These are phyloP conservation scores for Trichocomaceae sp. DNA, from an alignment of 2,329 filamentous ascomycete species.

Conservation along the genomic window DNA sequence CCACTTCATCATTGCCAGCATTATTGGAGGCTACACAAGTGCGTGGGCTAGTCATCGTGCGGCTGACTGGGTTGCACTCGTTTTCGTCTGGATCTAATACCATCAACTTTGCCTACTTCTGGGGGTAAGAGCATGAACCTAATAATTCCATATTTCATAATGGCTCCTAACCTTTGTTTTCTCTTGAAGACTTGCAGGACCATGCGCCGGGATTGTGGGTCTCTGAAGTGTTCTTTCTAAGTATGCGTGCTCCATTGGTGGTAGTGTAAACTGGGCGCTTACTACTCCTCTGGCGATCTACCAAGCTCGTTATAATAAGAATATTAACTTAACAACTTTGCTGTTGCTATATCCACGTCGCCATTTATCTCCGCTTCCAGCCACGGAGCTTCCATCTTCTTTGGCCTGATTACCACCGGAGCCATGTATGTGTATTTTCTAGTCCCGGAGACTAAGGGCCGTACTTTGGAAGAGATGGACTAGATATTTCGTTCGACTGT, in stretches of 20 bases:
- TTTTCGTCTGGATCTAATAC: conserved; percentile 57
- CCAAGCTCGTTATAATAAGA: no score
- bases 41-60: conserved; percentile 46
- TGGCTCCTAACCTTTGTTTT: conserved; percentile 21
- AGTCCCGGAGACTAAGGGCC: conserved; percentile 50
- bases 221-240: conserved; percentile 56
- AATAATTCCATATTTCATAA: conserved; percentile 32
- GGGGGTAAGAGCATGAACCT: conserved; percentile 44
- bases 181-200: neutral
- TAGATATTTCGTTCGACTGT: conserved; percentile 15
- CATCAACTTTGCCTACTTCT: conserved; percentile 54
- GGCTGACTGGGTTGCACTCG: conserved; percentile 51
- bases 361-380: conserved; percentile 54
- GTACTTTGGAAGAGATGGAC: conserved; percentile 48
- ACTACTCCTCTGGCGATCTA: conserved; percentile 50
- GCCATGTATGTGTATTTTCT: conserved; percentile 44
- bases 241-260: conserved; percentile 56
- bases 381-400: conserved; percentile 53
- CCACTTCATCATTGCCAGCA: conserved; percentile 49
- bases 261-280: conserved; percentile 59
- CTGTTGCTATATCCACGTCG: conserved; percentile 51
- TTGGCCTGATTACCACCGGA: conserved; percentile 45
- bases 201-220: neutral
- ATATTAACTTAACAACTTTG: neutral
- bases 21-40: conserved; percentile 31